phyloP scores from a whole-genome alignment of 2,329 filamentous ascomycete genomes.

The Sporothrix globosa region DNA sequence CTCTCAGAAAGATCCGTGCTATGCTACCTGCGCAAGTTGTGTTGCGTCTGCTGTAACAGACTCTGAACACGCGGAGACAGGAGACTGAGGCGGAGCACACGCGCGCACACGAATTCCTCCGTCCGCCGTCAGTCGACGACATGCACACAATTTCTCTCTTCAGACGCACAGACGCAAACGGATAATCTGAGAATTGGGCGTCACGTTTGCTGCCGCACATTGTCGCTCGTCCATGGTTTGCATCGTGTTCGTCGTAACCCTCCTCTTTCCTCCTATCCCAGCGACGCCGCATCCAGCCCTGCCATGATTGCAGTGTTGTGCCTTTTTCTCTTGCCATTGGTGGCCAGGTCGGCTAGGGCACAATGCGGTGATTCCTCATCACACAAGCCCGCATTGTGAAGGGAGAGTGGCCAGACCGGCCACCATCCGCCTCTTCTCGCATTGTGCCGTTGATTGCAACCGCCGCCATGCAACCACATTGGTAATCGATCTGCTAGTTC shows the following conservation, averaged over 20 bases:
- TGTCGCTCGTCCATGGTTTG: constrained; percentile 14
- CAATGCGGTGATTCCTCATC: constrained; percentile 20
- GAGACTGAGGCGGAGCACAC: constrained; percentile 13
- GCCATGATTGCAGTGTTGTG: background rate
- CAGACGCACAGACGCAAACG: constrained; percentile 8
- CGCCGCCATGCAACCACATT: constrained; percentile 12
- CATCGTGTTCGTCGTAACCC: background rate
- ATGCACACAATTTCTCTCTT: background rate
- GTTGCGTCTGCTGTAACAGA: constrained; percentile 20
- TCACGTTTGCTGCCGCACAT: background rate
- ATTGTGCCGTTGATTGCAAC: constrained; percentile 18
- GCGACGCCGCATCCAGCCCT: background rate
- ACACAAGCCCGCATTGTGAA: constrained; percentile 6
- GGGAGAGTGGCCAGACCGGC: background rate
- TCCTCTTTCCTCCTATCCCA: background rate
- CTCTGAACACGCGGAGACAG: constrained; percentile 18
- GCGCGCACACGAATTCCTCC: background rate
- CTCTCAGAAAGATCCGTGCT: constrained; percentile 14
- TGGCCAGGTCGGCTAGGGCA: too few relatives aligned
- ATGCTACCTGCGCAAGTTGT: constrained; percentile 1
- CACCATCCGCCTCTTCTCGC: background rate
- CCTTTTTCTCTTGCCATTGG: constrained; percentile 12
- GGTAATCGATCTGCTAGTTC: background rate
- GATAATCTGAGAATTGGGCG: background rate
- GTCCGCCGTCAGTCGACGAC: too few relatives aligned